These are phyloP conservation scores for Plasmopara viticola DNA, from an alignment of 352 stramenopile genomes.

Conservation along the genomic window DNA sequence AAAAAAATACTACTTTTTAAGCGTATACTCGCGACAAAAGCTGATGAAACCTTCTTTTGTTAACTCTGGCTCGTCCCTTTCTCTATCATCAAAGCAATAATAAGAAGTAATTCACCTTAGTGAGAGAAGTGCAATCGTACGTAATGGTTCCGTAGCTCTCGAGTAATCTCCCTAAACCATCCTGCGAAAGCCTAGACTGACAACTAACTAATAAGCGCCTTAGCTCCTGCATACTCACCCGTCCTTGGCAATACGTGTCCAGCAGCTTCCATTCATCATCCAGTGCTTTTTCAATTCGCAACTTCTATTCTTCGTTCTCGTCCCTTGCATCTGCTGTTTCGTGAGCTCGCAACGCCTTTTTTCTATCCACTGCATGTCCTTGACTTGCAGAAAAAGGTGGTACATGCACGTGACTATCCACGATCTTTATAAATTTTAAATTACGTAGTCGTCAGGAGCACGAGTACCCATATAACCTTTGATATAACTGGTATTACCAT, in stretches of 20 bases:
- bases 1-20: slow-evolving; percentile 23
- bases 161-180: slow-evolving; percentile 47
- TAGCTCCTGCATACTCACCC: slow-evolving; percentile 38
- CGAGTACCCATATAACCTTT: not conserved
- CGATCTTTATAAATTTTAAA: slow-evolving; percentile 69
- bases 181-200: slow-evolving; percentile 26
- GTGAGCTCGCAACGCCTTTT: not conserved
- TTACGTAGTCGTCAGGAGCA: not conserved
- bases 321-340: slow-evolving; percentile 4
- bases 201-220: slow-evolving; percentile 43
- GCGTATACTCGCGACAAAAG: slow-evolving; percentile 43
- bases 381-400: slow-evolving; percentile 3
- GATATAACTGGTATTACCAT: slow-evolving; percentile 21
- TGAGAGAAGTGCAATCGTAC: slow-evolving; percentile 1
- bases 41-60: slow-evolving; percentile 44
- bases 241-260: slow-evolving; percentile 43
- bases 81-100: not conserved
- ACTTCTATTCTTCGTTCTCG: slow-evolving; percentile 14
- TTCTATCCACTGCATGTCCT: not conserved
- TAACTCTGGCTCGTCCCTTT: slow-evolving; percentile 6
- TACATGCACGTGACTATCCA: slow-evolving; percentile 43
- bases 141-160: slow-evolving; percentile 40
- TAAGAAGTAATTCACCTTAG: not conserved
- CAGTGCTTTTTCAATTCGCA: slow-evolving; percentile 27
- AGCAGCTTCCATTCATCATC: slow-evolving; percentile 51